A percentile compares a stretch with the other conserved stretches of the same genome.
These are phyloP conservation scores for Zea mays DNA, from an alignment of 176 grass and related monocot species.

Conservation along the genomic window Zm-B73-REFERENCE-NAM-5.0 NC_050097.1:213810001-213810500, in stretches of 20 bases:
- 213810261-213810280: constrained; percentile 42
- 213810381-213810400: constrained; percentile 23
- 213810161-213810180: no score
- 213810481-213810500: background rate
- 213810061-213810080: constrained; percentile 86
- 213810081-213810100: constrained; percentile 91
- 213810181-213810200: no score
- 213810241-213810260: constrained; percentile 77
- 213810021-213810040: constrained; percentile 97
- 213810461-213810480: constrained; percentile 40
- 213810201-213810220: background rate
- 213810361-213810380: background rate
- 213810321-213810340: background rate
- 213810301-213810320: constrained; percentile 26
- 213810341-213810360: constrained; percentile 12
- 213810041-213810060: constrained; percentile 98
- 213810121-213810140: constrained; percentile 80
- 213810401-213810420: constrained; percentile 32
- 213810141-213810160: constrained; percentile 70
- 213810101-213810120: constrained; percentile 98
- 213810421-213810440: constrained; percentile 44
- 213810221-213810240: background rate
- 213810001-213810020: constrained; percentile 88
- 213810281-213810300: constrained; percentile 9
- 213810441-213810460: constrained; percentile 50